Conservation (phyloP, 225 moss, liverwort and hornwort genomes). For the Physcomitrium patens region DNA sequence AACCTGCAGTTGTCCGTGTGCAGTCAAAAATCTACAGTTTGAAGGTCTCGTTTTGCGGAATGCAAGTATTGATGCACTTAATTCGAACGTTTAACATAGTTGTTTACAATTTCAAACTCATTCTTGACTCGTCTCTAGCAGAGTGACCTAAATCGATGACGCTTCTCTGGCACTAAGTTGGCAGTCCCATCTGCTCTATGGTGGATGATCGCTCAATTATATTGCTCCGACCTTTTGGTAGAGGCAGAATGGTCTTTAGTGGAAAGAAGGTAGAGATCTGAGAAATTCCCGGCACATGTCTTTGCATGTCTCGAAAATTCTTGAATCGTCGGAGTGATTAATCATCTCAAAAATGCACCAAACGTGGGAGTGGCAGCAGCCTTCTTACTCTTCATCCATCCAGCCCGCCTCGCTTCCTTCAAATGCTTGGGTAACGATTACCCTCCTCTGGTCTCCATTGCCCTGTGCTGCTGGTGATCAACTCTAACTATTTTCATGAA, state of each 20-base stretch:
- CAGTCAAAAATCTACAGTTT: not conserved
- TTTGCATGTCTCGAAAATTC: not conserved
- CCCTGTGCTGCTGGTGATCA: not conserved
- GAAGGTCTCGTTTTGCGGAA: not conserved
- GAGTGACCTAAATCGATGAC: not conserved
- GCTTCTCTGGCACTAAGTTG: not conserved
- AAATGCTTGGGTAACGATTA: conserved; percentile 38
- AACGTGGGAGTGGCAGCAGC: conserved; percentile 45
- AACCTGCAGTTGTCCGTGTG: not conserved
- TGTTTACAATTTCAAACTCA: not conserved
- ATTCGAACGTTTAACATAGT: not conserved
- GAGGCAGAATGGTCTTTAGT: not conserved
- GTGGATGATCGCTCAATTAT: not conserved
- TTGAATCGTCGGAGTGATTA: conserved; percentile 13
- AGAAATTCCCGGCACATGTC: conserved; percentile 17
- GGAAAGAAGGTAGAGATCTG: conserved; percentile 17
- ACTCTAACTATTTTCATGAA: not conserved
- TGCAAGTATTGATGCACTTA: not conserved
- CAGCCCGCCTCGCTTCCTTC: conserved; percentile 28
- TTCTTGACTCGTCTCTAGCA: not conserved
- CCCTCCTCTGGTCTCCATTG: not conserved
- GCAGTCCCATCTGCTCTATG: not conserved
- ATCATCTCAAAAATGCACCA: conserved; percentile 39
- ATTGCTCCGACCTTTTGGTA: not conserved
- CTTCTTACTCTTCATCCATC: conserved; percentile 22